Evolutionary conservation across 202 grass and related monocot genomes (phyloP).

Genomic region (Setaria italica): DNA sequence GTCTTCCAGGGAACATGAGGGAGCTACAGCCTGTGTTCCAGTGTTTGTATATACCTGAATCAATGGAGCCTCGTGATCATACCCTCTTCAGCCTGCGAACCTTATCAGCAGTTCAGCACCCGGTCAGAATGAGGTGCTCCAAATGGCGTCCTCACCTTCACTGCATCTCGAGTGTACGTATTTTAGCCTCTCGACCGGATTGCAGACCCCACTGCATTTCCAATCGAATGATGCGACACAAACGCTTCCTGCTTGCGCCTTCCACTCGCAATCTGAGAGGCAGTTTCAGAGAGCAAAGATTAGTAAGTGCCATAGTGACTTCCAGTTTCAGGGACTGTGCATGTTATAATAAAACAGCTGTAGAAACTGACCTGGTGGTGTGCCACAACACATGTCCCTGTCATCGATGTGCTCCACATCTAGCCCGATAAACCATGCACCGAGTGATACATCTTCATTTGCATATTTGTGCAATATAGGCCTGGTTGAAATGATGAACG

Average conservation of each 20-base stretch:
- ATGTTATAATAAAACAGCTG: neutral
- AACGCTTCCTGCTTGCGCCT: conserved; percentile 80
- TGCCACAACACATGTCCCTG: conserved; percentile 92
- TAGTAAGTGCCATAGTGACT: neutral
- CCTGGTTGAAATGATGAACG: conserved; percentile 42
- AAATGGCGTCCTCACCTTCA: conserved; percentile 91
- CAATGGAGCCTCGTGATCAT: conserved; percentile 22
- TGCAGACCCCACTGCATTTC: conserved; percentile 97
- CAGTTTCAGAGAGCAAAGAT: conserved; percentile 28
- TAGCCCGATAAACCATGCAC: conserved; percentile 94
- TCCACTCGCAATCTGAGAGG: conserved; percentile 93
- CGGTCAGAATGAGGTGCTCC: conserved; percentile 77
- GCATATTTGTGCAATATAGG: conserved; percentile 95
- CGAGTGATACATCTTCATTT: conserved; percentile 94
- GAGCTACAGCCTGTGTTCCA: conserved; percentile 7
- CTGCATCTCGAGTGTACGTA: conserved; percentile 83
- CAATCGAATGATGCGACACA: conserved; percentile 96
- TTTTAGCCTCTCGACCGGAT: conserved; percentile 89
- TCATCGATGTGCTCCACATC: conserved; percentile 97
- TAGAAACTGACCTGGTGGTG: conserved; percentile 77
- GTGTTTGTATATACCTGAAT: neutral
- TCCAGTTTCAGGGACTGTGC: conserved; percentile 6
- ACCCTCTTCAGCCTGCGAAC: conserved; percentile 37
- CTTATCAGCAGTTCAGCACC: neutral
- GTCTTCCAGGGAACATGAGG: conserved; percentile 36